Conservation (phyloP, 495 filamentous ascomycete genomes). For the Penicillium dipodomyicola region DNA sequence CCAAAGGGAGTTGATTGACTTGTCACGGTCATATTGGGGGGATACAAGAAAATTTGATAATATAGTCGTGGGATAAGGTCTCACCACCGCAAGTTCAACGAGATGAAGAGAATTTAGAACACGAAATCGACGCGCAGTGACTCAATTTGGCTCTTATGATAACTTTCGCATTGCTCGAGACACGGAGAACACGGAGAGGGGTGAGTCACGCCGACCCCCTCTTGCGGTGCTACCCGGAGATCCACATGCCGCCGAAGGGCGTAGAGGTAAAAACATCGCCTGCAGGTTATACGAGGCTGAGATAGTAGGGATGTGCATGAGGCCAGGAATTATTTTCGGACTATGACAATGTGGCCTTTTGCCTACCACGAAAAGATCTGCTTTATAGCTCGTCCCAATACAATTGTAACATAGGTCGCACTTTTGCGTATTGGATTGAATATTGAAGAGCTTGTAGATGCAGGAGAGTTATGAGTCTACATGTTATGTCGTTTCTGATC, state of each 20-base stretch:
- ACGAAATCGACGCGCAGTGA: background rate
- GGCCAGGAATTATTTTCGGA: background rate
- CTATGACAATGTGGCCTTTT: background rate
- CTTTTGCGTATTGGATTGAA: background rate
- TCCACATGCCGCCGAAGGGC: conserved; percentile 12
- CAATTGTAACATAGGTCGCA: background rate
- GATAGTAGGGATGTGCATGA: background rate
- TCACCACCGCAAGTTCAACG: background rate
- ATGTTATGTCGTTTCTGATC: no score
- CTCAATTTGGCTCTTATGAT: background rate
- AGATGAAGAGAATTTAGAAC: background rate
- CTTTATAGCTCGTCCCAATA: background rate
- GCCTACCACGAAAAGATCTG: background rate
- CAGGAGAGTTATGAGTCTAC: no score
- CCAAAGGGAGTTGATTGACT: conserved; percentile 48
- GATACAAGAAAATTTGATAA: background rate
- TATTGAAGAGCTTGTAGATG: no score
- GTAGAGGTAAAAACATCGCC: background rate
- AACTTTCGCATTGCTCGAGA: background rate
- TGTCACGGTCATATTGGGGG: background rate
- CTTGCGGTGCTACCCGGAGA: conserved; percentile 3
- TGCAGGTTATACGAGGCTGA: background rate
- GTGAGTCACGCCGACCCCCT: conserved; percentile 5
- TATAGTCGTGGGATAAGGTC: background rate
- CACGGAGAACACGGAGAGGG: conserved; percentile 1